Base-by-base conservation (phyloP, 1,284 basidiomycete genomes). In the Malassezia cuniculi region DNA sequence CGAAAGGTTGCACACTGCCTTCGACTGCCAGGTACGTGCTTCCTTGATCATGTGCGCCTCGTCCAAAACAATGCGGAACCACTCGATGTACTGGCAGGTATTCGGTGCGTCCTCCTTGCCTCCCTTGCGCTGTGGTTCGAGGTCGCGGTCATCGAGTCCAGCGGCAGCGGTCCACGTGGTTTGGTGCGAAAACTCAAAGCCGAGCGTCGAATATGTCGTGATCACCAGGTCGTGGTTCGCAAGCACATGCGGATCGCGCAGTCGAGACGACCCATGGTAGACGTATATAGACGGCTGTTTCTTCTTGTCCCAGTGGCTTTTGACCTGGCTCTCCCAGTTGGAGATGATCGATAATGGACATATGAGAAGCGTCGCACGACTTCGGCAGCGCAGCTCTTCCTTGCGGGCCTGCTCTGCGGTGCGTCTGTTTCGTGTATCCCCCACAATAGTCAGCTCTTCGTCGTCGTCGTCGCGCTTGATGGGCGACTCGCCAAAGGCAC, bases 271-370 rank as follows among this genome's bases (percentile, higher is more conserved):
- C 10, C 93, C 93, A 60, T 99, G 93, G 66, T 97, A 97, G 47
- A 97, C 78, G 70, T 95, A 97, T 22, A 97, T 79, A 18, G 78
- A 41, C 0, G 63, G 64, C 18, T 34, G 50, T 11, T 47, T 39
- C 12, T 35, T 28, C 6, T 39, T 24, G 1, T 26, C 20, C 62
- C 64, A 68, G 69, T 99, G 93, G 64, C 95, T 89, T 45, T 80
- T 77, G 65, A 97, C 83, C 68, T 99, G 93, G 50, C 93, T 85
- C 69, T 97, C 90, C 93, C 93, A 99, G 62, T 95, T 97, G 31
- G 84, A 79, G 1, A 99, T 85, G 2, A 93, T 94, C 16, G 86
- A 90, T 38, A 99, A 74, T 6, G 93, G 93, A 56, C 93, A 95
- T 18, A 99, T 77, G 53, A 99, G 84, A n/a, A 99, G 71, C 1